Percentiles rank a stretch among this genome's conserved stretches.
phyloP scores from a whole-genome alignment of 768 basidiomycete species.

The Cubamyces lactineus region DNA sequence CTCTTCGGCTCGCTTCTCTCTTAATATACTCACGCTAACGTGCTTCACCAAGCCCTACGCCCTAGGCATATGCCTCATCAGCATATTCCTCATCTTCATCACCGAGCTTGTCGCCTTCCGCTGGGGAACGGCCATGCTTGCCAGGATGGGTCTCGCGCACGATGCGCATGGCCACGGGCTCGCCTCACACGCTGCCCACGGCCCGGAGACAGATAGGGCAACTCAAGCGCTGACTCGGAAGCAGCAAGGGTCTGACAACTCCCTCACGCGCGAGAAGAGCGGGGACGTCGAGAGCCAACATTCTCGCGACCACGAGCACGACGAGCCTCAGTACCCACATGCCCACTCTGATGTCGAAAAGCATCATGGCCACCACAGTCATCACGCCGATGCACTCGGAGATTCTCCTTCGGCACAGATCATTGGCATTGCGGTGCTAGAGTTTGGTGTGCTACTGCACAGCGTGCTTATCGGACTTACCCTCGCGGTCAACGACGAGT shows the following conservation, averaged over 20 bases:
- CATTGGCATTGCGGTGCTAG: constrained; percentile 87
- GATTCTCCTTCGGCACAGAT: constrained; percentile 67
- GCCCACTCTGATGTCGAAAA: constrained; percentile 21
- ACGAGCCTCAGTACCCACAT: constrained; percentile 12
- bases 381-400: constrained; percentile 19
- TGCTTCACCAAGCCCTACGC: constrained; percentile 68
- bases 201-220: constrained; percentile 51
- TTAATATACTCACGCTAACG: neutral
- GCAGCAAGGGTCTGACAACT: constrained; percentile 5
- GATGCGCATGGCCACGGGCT: constrained; percentile 70
- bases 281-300: constrained; percentile 18
- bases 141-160: constrained; percentile 62
- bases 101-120: constrained; percentile 87
- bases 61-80: constrained; percentile 76
- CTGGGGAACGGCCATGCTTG: constrained; percentile 76
- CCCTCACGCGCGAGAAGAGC: constrained; percentile 4
- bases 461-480: constrained; percentile 89
- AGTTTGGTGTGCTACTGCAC: constrained; percentile 91
- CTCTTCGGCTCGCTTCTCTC: neutral
- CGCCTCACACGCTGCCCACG: constrained; percentile 66
- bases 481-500: constrained; percentile 81
- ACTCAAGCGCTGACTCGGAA: constrained; percentile 14
- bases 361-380: constrained; percentile 1
- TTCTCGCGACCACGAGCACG: constrained; percentile 8
- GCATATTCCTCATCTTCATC: constrained; percentile 84